A percentile compares a stretch with the other conserved stretches of the same genome.
Conservation (phyloP, 2,329 filamentous ascomycete genomes). For the Diaporthe longicolla region DNA sequence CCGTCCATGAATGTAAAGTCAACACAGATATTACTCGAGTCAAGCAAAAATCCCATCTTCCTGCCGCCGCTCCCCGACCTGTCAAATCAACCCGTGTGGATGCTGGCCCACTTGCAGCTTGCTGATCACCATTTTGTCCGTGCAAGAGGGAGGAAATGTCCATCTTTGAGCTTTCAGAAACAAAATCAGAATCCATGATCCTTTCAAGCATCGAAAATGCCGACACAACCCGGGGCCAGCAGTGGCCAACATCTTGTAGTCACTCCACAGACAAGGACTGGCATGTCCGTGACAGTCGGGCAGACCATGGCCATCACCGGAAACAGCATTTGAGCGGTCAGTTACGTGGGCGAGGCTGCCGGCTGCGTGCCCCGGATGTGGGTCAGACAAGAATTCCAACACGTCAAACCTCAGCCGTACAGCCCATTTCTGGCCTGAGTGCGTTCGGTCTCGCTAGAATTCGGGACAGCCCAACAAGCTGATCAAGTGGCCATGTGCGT, state of each 20-base stretch:
- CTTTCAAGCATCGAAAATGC: conserved; percentile 53
- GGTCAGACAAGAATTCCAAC: conserved; percentile 58
- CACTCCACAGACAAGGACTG: conserved; percentile 49
- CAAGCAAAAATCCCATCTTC: background rate
- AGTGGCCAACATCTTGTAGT: conserved; percentile 59
- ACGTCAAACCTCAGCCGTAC: conserved; percentile 63
- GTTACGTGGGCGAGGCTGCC: conserved; percentile 58
- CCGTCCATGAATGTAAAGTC: conserved; percentile 49
- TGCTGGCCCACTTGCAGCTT: background rate
- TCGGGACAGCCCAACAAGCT: conserved; percentile 64
- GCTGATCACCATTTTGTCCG: background rate
- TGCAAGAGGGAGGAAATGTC: background rate
- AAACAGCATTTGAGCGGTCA: conserved; percentile 47
- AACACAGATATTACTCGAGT: background rate
- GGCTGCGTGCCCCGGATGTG: conserved; percentile 61
- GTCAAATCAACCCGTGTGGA: background rate
- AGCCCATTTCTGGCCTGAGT: conserved; percentile 62
- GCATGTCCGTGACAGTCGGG: conserved; percentile 53
- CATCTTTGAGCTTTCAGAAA: conserved; percentile 47
- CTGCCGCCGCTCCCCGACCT: background rate
- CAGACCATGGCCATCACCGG: background rate
- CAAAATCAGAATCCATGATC: conserved; percentile 48
- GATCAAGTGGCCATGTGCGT: conserved; percentile 56
- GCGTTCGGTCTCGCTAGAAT: conserved; percentile 63
- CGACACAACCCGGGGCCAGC: conserved; percentile 59